Conservation (phyloP, 495 filamentous ascomycete species). For the Tuber brumale region DNA sequence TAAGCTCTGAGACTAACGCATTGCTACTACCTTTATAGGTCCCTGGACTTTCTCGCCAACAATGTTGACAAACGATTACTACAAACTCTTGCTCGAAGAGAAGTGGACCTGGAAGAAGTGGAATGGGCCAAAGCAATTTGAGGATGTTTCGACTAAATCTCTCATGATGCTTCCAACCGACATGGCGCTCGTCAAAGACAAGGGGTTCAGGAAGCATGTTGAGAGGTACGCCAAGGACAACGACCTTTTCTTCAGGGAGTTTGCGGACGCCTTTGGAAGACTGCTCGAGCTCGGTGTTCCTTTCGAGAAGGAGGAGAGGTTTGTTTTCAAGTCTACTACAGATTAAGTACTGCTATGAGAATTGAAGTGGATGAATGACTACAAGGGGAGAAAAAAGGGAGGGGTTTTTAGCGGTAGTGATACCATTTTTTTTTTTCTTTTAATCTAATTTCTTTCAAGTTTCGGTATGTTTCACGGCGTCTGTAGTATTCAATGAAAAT, state of each 20-base stretch:
- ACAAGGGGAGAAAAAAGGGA: background rate
- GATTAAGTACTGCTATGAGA: constrained; percentile 22
- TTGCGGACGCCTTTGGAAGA: constrained; percentile 67
- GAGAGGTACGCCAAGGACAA: constrained; percentile 90
- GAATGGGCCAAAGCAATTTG: constrained; percentile 66
- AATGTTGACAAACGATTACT: constrained; percentile 91
- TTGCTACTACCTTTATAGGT: constrained; percentile 40
- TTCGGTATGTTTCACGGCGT: background rate
- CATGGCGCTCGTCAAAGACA: constrained; percentile 80
- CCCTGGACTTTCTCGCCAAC: constrained; percentile 97
- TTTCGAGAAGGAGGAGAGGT: constrained; percentile 65
- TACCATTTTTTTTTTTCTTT: constrained; percentile 5
- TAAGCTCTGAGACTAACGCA: background rate
- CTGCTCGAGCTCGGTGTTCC: constrained; percentile 94
- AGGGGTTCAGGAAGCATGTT: constrained; percentile 74
- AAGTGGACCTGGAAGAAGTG: constrained; percentile 92
- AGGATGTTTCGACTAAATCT: constrained; percentile 69
- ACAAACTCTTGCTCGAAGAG: constrained; percentile 75
- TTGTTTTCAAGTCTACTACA: constrained; percentile 66
- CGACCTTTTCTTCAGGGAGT: constrained; percentile 88
- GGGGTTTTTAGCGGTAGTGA: background rate
- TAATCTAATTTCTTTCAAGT: background rate
- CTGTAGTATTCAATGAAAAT: background rate
- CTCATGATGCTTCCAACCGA: constrained; percentile 98
- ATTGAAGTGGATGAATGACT: background rate